Evolutionary conservation across 345 rosid species (phyloP).

Genomic region (thale cress (Arabidopsis thaliana)): TAIR10.1 NC_003076.8:18400501-18401000

Average conservation of each 20-base stretch:
- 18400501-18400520: conserved; percentile 88
- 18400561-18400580: conserved; percentile 78
- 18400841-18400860: conserved; percentile 71
- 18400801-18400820: conserved; percentile 90
- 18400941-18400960: conserved; percentile 93
- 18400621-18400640: conserved; percentile 74
- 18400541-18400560: conserved; percentile 79
- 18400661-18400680: conserved; percentile 71
- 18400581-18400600: conserved; percentile 76
- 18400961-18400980: conserved; percentile 70
- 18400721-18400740: conserved; percentile 81
- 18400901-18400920: conserved; percentile 87
- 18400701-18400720: conserved; percentile 67
- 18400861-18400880: conserved; percentile 85
- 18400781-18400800: conserved; percentile 91
- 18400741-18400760: conserved; percentile 52
- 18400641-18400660: conserved; percentile 77
- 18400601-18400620: conserved; percentile 86
- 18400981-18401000: conserved; percentile 85
- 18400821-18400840: conserved; percentile 82
- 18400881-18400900: conserved; percentile 83
- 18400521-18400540: conserved; percentile 73
- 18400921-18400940: conserved; percentile 90
- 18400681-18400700: conserved; percentile 78
- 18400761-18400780: conserved; percentile 67